Evolutionary conservation across 495 filamentous ascomycete species (phyloP).

Genomic region (Penicillium longicatenatum): DNA sequence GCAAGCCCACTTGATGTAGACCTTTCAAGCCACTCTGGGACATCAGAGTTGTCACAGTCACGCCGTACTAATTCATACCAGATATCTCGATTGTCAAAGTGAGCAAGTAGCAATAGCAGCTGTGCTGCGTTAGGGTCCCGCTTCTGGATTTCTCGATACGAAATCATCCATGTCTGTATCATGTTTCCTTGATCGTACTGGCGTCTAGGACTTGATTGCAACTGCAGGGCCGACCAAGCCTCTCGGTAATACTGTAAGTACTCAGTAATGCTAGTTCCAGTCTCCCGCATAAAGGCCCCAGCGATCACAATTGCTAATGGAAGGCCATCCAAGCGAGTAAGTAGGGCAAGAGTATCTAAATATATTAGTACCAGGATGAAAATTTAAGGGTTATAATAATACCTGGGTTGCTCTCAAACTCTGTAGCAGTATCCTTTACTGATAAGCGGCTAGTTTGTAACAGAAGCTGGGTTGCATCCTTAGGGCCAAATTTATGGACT

Average conservation of each 20-base stretch:
- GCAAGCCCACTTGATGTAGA: not conserved
- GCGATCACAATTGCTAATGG: conserved; percentile 46
- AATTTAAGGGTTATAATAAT: not conserved
- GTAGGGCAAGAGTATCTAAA: conserved; percentile 26
- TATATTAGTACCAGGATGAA: conserved; percentile 12
- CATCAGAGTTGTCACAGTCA: conserved; percentile 10
- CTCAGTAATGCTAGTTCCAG: conserved; percentile 29
- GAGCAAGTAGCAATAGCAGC: conserved; percentile 47
- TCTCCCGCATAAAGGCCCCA: conserved; percentile 42
- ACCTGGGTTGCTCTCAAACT: conserved; percentile 20
- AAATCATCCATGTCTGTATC: conserved; percentile 50
- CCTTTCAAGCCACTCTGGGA: conserved; percentile 31
- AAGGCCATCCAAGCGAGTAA: conserved; percentile 38
- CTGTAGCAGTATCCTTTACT: not conserved
- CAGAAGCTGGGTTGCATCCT: conserved; percentile 27
- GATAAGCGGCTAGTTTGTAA: conserved; percentile 22
- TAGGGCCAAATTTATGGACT: conserved; percentile 20
- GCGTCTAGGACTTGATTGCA: conserved; percentile 30
- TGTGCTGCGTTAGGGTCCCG: conserved; percentile 31
- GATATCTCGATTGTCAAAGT: conserved; percentile 50
- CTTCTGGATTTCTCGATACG: conserved; percentile 40
- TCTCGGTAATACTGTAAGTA: conserved; percentile 40
- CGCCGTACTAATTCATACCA: conserved; percentile 46
- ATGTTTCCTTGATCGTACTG: conserved; percentile 39
- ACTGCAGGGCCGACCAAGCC: conserved; percentile 10